Percentiles rank a stretch among this genome's conserved stretches.
Evolutionary conservation across 2,329 filamentous ascomycete genomes (phyloP).

Genomic region (Aureobasidium leucospermi): DNA sequence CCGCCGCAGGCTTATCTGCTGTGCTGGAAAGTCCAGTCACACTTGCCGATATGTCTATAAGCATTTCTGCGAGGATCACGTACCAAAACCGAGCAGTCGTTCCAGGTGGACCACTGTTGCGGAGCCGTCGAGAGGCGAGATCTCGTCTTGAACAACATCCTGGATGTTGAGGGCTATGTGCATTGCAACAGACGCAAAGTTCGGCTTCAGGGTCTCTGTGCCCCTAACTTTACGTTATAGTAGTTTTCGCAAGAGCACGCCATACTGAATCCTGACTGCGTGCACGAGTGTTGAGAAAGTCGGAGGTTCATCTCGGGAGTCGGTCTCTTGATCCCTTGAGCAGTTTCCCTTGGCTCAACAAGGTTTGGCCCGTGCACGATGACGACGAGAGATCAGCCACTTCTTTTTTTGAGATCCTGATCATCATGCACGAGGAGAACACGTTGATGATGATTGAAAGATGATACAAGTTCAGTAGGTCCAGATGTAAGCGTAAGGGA

Average conservation of each 20-base stretch:
- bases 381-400: not conserved
- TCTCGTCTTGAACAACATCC: too few relatives aligned
- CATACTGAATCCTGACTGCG: not conserved
- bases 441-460: not conserved
- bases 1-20: too few relatives aligned
- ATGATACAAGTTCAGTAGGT: not conserved
- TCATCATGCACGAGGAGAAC: not conserved
- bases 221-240: not conserved
- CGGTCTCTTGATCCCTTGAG: not conserved
- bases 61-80: too few relatives aligned
- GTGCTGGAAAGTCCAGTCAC: too few relatives aligned
- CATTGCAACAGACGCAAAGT: too few relatives aligned
- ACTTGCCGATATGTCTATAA: too few relatives aligned
- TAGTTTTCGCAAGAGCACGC: not conserved
- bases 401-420: not conserved
- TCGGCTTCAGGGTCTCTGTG: too few relatives aligned
- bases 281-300: not conserved
- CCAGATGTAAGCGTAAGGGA: not conserved
- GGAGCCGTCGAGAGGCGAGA: too few relatives aligned
- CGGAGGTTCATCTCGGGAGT: not conserved
- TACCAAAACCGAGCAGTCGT: too few relatives aligned
- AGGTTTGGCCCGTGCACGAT: not conserved
- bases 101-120: too few relatives aligned
- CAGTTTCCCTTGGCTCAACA: conserved; percentile 1
- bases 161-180: too few relatives aligned